Conservation (phyloP, 768 basidiomycete species). For the Russula compacta region DNA sequence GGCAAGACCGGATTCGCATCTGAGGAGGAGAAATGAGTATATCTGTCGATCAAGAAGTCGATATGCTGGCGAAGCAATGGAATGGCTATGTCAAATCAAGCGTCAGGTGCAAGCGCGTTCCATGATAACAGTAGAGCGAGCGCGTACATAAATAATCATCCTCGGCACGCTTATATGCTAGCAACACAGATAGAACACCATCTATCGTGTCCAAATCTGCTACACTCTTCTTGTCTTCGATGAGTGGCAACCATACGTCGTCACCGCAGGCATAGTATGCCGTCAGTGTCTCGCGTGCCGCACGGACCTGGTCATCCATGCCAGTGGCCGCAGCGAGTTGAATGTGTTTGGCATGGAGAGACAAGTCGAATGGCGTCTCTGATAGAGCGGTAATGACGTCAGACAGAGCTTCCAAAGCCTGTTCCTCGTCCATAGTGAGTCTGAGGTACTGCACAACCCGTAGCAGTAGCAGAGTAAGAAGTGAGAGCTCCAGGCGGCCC, state of each 20-base stretch:
- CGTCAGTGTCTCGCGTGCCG: conserved; percentile 59
- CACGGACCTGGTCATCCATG: conserved; percentile 48
- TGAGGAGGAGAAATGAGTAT: conserved; percentile 28
- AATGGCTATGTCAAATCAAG: conserved; percentile 44
- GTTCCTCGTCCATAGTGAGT: conserved; percentile 46
- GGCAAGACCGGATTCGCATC: conserved; percentile 40
- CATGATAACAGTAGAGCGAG: background rate
- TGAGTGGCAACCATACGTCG: conserved; percentile 66
- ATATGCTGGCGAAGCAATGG: conserved; percentile 61
- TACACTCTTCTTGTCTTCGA: conserved; percentile 43
- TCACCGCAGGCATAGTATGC: conserved; percentile 55
- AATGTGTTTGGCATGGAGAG: conserved; percentile 60
- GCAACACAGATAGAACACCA: conserved; percentile 47
- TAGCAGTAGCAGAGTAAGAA: background rate
- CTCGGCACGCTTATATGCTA: conserved; percentile 57
- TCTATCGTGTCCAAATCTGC: conserved; percentile 43
- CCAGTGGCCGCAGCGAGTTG: conserved; percentile 47
- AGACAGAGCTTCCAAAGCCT: conserved; percentile 55
- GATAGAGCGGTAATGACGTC: conserved; percentile 50
- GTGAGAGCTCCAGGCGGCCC: no score
- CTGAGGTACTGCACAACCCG: no score
- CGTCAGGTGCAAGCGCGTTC: conserved; percentile 16
- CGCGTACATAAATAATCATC: conserved; percentile 72
- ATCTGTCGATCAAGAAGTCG: conserved; percentile 42
- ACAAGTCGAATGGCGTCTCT: conserved; percentile 49